Percentiles rank a stretch among this genome's conserved stretches.
Conservation (phyloP, 2,329 filamentous ascomycete genomes). For the Metarhizium sp. region DNA sequence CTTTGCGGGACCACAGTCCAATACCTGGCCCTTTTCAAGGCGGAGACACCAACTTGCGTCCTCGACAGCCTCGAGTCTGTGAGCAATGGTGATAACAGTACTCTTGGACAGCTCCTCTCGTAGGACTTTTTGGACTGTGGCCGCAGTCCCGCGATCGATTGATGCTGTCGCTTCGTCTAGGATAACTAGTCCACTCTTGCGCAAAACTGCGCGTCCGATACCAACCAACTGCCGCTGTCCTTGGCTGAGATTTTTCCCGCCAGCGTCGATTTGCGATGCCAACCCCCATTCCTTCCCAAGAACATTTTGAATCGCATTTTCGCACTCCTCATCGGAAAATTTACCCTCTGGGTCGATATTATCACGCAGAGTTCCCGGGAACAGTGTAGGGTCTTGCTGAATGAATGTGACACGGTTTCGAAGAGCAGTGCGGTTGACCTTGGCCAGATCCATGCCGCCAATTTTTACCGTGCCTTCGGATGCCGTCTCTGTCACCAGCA, state of each 20-base stretch:
- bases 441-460: constrained; percentile 41
- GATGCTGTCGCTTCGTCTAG: constrained; percentile 58
- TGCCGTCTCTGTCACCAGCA: constrained; percentile 47
- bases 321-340: constrained; percentile 41
- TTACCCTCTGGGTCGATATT: constrained; percentile 62
- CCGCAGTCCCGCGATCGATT: constrained; percentile 50
- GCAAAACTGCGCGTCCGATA: constrained; percentile 49
- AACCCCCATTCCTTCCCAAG: constrained; percentile 41
- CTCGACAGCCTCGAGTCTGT: constrained; percentile 52
- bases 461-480: constrained; percentile 41
- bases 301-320: constrained; percentile 46
- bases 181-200: constrained; percentile 50
- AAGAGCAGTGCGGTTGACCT: constrained; percentile 44
- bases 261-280: constrained; percentile 43
- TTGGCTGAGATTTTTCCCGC: constrained; percentile 53
- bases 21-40: constrained; percentile 40
- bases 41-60: constrained; percentile 47
- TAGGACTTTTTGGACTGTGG: constrained; percentile 47
- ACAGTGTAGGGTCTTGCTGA: constrained; percentile 54
- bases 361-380: constrained; percentile 48
- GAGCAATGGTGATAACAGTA: constrained; percentile 59
- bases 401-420: constrained; percentile 52
- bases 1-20: constrained; percentile 35
- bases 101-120: constrained; percentile 43
- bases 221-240: constrained; percentile 54